Conservation (phyloP, 2,329 filamentous ascomycete species). For the Cadophora sp. region DNA sequence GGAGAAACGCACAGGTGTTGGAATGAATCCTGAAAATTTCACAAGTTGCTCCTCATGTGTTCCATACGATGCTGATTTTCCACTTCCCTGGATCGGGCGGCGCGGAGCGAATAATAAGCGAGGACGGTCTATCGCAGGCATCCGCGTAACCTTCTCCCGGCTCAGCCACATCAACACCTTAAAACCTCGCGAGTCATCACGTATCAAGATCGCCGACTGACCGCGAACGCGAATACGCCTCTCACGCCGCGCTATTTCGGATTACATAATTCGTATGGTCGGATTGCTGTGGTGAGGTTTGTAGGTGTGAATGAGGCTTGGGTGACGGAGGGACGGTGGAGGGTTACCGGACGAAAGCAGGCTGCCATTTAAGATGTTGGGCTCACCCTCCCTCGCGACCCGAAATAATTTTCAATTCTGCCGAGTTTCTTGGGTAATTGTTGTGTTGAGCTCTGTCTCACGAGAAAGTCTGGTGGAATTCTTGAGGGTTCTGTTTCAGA, state of each 20-base stretch:
- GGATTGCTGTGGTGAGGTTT: not conserved
- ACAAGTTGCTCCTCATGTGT: no score
- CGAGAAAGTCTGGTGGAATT: no score
- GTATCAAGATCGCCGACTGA: not conserved
- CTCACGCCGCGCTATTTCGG: not conserved
- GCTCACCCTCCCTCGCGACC: not conserved
- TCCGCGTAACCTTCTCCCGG: not conserved
- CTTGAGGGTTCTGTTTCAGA: no score
- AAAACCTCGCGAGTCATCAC: not conserved
- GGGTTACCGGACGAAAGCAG: not conserved
- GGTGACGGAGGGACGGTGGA: not conserved
- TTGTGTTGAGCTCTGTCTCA: no score
- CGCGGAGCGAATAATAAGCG: no score
- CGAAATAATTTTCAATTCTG: no score
- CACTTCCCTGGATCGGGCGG: no score
- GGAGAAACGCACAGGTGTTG: no score
- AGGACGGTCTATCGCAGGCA: not conserved
- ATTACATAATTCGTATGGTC: not conserved
- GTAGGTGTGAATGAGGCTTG: not conserved
- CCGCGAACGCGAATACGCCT: not conserved
- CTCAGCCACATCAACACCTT: not conserved
- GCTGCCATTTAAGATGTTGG: not conserved
- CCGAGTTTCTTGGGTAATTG: no score
- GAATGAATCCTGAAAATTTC: no score
- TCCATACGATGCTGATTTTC: no score